Evolutionary conservation across 768 basidiomycete genomes (phyloP), one percentile per base, ranked within the genome.

Genomic region (Naganishia vaughanmartiniae): DNA sequence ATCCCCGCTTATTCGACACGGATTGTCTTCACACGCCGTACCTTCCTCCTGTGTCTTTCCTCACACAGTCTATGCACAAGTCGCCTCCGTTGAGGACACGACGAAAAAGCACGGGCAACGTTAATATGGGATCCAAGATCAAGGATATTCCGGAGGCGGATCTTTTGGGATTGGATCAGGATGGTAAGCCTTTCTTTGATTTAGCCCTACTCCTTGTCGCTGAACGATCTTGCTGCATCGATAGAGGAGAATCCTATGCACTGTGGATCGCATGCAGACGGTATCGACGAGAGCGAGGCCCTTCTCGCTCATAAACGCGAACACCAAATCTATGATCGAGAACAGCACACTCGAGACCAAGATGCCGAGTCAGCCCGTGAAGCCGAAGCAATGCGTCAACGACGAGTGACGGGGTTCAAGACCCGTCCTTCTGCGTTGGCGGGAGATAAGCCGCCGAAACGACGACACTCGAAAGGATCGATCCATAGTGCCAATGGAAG

Each of bases 1-100:
- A 91, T 74, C 88, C 92, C 4, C 89, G 89, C 79, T 84, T 89
- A 57, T 93, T 96, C 73, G 93, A 96, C 83, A 74, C 80, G 0
- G 91, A 93, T 76, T 91, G 89, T 74, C 89, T 97, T 58, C 95
- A 96, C 83, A 95, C 93, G 17, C 91, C 94, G 11, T 97, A 96
- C 78, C 84, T 91, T 66, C 79, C 81, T 12, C 86, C 87, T 0
- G 79, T 80, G 10, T 65, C 72, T 6, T 55, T 36, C 69, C 70
- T 21, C 55, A 73, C 24, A 88, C 87, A 48, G 90, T 87, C 28
- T 90, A 92, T 92, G 65, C 85, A 92, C 54, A 90, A 90, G n/a
- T 82, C 90, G 30, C 88, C 89, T 30, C 89, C 91, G 76, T 81
- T 92, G 63, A 83, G 76, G 83, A 71, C 60, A 81, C 83, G 79